A percentile compares a stretch with the other conserved stretches of the same genome.
These are phyloP conservation scores for Leccinum boreale DNA, from an alignment of 768 basidiomycete species.

Conservation along the genomic window DNA sequence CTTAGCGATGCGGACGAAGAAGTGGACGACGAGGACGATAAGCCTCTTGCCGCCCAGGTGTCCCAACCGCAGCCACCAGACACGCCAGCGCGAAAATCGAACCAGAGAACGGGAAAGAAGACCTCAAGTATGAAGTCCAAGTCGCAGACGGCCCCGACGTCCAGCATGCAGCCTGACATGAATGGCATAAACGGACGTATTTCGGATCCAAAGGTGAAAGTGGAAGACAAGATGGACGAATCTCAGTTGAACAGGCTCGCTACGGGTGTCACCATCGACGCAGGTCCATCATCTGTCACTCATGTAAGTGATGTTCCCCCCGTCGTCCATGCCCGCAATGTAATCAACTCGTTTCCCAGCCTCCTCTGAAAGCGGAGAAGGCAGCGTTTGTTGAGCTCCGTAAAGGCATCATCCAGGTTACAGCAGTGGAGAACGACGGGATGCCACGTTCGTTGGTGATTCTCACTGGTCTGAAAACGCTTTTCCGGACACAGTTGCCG, in stretches of 20 bases:
- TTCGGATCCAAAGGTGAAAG: slow-evolving; percentile 53
- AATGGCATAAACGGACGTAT: slow-evolving; percentile 45
- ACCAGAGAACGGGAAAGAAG: slow-evolving; percentile 52
- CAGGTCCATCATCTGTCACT: slow-evolving; percentile 43
- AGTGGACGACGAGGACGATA: slow-evolving; percentile 59
- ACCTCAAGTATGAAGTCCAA: slow-evolving; percentile 57
- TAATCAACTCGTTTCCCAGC: slow-evolving; percentile 34
- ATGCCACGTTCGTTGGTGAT: slow-evolving; percentile 76
- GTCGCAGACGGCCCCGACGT: slow-evolving; percentile 51
- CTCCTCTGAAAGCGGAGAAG: slow-evolving; percentile 63
- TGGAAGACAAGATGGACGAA: slow-evolving; percentile 80
- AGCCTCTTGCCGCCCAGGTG: slow-evolving; percentile 52
- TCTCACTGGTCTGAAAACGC: slow-evolving; percentile 91
- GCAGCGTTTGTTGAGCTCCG: slow-evolving; percentile 78
- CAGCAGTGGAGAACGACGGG: slow-evolving; percentile 80
- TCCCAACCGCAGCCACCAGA: slow-evolving; percentile 27
- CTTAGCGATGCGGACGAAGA: slow-evolving; percentile 43
- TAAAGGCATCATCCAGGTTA: slow-evolving; percentile 77
- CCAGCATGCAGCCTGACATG: slow-evolving; percentile 38
- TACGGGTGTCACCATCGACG: slow-evolving; percentile 77
- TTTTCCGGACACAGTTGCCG: slow-evolving; percentile 95
- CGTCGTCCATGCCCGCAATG: neutral
- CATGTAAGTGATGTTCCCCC: slow-evolving; percentile 38
- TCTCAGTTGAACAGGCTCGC: slow-evolving; percentile 72
- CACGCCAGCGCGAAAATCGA: slow-evolving; percentile 31